Conservation (phyloP, 1,284 basidiomycete genomes). For the Phylloporus sp. region DNA sequence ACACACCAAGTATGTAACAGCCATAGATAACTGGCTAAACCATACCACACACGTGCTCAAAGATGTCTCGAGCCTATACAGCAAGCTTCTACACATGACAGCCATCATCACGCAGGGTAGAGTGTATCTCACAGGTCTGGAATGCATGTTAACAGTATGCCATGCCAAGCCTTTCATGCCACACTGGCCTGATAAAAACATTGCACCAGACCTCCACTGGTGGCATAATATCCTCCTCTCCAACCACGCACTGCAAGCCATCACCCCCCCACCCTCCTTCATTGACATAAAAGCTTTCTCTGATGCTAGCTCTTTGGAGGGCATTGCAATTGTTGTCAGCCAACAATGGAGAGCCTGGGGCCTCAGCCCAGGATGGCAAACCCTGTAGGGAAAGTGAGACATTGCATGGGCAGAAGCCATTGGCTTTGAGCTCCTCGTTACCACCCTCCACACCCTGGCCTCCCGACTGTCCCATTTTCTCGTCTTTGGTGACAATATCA, state of each 20-base stretch:
- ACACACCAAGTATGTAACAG: not conserved
- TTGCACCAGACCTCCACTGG: not conserved
- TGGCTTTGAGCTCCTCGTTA: slow-evolving; percentile 31
- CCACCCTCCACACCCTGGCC: not conserved
- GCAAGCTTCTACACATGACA: slow-evolving; percentile 1
- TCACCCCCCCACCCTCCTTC: not conserved
- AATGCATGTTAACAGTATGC: slow-evolving; percentile 5
- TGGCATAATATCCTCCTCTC: not conserved
- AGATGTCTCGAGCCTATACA: slow-evolving; percentile 3
- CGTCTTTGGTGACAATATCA: slow-evolving; percentile 42
- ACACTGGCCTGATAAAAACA: not conserved
- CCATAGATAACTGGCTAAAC: not conserved
- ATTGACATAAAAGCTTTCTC: not conserved
- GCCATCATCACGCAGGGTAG: not conserved
- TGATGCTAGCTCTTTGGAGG: slow-evolving; percentile 6
- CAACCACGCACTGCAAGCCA: not conserved
- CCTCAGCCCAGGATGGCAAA: slow-evolving; percentile 6
- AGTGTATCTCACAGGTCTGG: slow-evolving; percentile 9
- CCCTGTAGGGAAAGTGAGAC: not conserved
- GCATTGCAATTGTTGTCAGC: not conserved
- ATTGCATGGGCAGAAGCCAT: slow-evolving; percentile 23
- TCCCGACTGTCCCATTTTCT: slow-evolving; percentile 8
- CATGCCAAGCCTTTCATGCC: not conserved
- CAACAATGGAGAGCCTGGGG: not conserved
- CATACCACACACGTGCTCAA: not conserved